A percentile compares a stretch with the other conserved stretches of the same genome.
phyloP scores from a whole-genome alignment of 208 protist genomes.

The Blechomonas ayalai region DNA sequence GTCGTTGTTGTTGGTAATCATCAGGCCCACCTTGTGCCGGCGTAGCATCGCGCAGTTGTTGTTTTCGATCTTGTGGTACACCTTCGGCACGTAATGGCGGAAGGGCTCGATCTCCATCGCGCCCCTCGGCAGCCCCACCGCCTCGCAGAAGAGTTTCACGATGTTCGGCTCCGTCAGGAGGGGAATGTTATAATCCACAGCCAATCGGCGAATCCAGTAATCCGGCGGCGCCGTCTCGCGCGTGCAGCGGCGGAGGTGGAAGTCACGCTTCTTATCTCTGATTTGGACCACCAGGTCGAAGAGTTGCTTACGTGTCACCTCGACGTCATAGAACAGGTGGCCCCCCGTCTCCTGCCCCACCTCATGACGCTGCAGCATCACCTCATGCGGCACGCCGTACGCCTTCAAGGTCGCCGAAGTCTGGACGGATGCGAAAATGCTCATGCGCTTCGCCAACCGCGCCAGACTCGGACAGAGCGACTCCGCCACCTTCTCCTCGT shows the following conservation, averaged over 20 bases:
- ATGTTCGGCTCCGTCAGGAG: slow-evolving; percentile 84
- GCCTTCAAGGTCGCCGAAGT: slow-evolving; percentile 79
- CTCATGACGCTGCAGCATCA: slow-evolving; percentile 40
- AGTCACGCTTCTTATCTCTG: slow-evolving; percentile 78
- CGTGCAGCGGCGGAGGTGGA: slow-evolving; percentile 69
- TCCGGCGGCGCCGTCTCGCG: slow-evolving; percentile 52
- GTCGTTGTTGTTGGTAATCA: slow-evolving; percentile 87
- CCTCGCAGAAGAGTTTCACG: slow-evolving; percentile 71
- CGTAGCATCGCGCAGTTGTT: slow-evolving; percentile 85
- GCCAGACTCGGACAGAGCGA: slow-evolving; percentile 46
- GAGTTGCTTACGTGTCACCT: slow-evolving; percentile 47
- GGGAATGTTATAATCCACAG: slow-evolving; percentile 88
- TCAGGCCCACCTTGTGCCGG: slow-evolving; percentile 83
- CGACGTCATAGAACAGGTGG: slow-evolving; percentile 35
- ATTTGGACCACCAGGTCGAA: slow-evolving; percentile 89
- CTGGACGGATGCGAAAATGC: slow-evolving; percentile 59
- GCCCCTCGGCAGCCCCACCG: slow-evolving; percentile 24
- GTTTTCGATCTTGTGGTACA: slow-evolving; percentile 87
- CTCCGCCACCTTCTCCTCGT: slow-evolving; percentile 38
- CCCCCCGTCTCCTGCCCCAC: slow-evolving; percentile 3
- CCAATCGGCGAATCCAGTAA: slow-evolving; percentile 85
- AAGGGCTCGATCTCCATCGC: slow-evolving; percentile 79
- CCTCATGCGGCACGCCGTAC: slow-evolving; percentile 62
- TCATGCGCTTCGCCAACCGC: slow-evolving; percentile 24
- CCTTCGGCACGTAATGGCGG: slow-evolving; percentile 78